Evolutionary conservation across 2,329 filamentous ascomycete genomes (phyloP).

Genomic region (Aspergillus sojae): DNA sequence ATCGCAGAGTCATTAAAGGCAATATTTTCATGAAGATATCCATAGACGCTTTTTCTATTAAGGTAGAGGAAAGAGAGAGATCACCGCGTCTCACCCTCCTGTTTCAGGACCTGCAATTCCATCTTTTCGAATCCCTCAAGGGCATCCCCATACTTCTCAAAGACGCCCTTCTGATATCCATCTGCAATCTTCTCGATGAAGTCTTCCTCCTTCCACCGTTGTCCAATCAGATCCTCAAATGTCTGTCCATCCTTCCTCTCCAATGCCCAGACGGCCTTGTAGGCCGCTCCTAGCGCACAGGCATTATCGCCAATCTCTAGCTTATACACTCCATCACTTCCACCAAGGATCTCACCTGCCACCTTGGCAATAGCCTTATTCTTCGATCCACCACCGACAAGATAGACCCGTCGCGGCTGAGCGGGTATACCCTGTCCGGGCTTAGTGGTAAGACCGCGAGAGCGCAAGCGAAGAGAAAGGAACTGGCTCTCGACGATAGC

Average conservation of each 20-base stretch:
- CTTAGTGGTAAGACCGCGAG: conserved; percentile 70
- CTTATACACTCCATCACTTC: conserved; percentile 85
- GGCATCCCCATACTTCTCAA: conserved; percentile 76
- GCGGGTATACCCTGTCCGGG: conserved; percentile 65
- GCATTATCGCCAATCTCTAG: conserved; percentile 94
- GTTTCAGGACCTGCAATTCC: conserved; percentile 66
- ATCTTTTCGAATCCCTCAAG: conserved; percentile 75
- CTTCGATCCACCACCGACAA: conserved; percentile 87
- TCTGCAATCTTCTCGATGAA: conserved; percentile 81
- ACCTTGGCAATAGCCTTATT: conserved; percentile 88
- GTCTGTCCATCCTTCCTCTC: conserved; percentile 69
- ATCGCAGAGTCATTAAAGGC: background rate
- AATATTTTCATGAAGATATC: background rate
- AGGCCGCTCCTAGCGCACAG: conserved; percentile 89
- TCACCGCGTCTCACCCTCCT: conserved; percentile 21
- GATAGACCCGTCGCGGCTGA: conserved; percentile 86
- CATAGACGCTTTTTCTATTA: background rate
- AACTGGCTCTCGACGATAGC: conserved; percentile 94
- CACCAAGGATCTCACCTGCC: conserved; percentile 84
- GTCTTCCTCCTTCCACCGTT: conserved; percentile 80
- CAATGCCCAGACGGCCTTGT: conserved; percentile 93
- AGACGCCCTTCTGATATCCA: conserved; percentile 75
- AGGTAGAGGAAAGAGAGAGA: background rate
- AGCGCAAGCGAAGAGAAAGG: conserved; percentile 84
- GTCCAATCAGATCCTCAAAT: conserved; percentile 85